A percentile compares a stretch with the other conserved stretches of the same genome.
phyloP scores from a whole-genome alignment of 768 basidiomycete genomes.

The Vararia minispora region DNA sequence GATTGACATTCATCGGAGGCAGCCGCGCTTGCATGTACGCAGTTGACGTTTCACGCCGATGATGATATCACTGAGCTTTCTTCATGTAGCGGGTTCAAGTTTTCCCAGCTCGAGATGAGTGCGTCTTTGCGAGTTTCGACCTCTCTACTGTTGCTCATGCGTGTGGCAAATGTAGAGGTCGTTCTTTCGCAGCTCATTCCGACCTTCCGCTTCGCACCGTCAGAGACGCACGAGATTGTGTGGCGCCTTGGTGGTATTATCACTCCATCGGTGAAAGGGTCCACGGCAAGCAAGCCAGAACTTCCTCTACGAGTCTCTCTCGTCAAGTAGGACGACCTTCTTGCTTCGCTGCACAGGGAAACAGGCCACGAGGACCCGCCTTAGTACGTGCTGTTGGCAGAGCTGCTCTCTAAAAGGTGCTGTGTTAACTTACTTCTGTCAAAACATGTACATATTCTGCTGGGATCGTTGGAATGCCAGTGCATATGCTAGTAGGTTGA shows the following conservation, averaged over 20 bases:
- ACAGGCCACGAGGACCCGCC: too few relatives aligned
- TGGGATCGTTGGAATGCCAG: too few relatives aligned
- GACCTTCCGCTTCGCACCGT: not conserved
- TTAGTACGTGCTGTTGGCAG: too few relatives aligned
- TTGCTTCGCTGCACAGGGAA: too few relatives aligned
- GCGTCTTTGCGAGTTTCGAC: not conserved
- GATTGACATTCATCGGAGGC: not conserved
- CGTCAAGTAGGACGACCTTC: too few relatives aligned
- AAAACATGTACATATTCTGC: too few relatives aligned
- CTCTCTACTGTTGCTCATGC: not conserved
- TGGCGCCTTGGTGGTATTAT: conserved; percentile 1
- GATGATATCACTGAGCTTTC: not conserved
- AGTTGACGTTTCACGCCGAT: not conserved
- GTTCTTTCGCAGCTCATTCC: not conserved
- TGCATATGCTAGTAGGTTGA: too few relatives aligned
- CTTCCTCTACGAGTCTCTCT: too few relatives aligned
- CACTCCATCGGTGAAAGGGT: conserved; percentile 2
- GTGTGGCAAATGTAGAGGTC: conserved; percentile 5
- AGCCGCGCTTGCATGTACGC: conserved; percentile 1
- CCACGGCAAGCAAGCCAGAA: not conserved
- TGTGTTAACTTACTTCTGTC: too few relatives aligned
- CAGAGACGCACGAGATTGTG: not conserved
- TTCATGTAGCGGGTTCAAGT: conserved; percentile 12
- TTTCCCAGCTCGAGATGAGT: conserved; percentile 13
- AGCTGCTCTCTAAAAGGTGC: too few relatives aligned